Conservation (phyloP, 164 flowering plant genomes). For the Cinnamomum chago region DNA sequence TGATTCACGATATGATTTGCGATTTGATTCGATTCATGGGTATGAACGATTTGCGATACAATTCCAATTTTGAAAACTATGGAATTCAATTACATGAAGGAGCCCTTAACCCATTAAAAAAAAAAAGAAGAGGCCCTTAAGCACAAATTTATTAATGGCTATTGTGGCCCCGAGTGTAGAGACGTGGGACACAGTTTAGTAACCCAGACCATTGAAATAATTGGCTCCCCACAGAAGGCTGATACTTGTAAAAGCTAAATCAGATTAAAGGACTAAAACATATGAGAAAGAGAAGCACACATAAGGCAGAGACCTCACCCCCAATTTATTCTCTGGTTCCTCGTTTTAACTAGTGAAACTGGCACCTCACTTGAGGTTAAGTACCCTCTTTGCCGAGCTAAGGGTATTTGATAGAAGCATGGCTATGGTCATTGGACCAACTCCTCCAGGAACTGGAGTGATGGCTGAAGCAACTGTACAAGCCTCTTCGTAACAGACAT, state of each 20-base stretch:
- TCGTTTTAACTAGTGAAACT: background rate
- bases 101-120: too few relatives aligned
- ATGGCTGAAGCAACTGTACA: conserved; percentile 82
- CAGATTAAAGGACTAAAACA: background rate
- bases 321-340: background rate
- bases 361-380: conserved; percentile 43
- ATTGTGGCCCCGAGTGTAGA: too few relatives aligned
- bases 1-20: too few relatives aligned
- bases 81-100: too few relatives aligned
- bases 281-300: background rate
- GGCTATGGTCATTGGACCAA: conserved; percentile 98
- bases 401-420: conserved; percentile 96
- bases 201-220: background rate
- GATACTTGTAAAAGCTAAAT: background rate
- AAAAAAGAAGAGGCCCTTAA: too few relatives aligned
- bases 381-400: conserved; percentile 57
- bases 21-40: too few relatives aligned
- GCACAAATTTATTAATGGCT: too few relatives aligned
- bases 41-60: too few relatives aligned
- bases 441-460: conserved; percentile 98
- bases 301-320: background rate
- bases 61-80: too few relatives aligned
- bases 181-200: background rate
- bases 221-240: background rate
- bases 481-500: conserved; percentile 88